Evolutionary conservation across 805 yeast genomes (phyloP), one percentile per base, ranked within the genome.

Genomic region (Candida coquimbonensis): DNA sequence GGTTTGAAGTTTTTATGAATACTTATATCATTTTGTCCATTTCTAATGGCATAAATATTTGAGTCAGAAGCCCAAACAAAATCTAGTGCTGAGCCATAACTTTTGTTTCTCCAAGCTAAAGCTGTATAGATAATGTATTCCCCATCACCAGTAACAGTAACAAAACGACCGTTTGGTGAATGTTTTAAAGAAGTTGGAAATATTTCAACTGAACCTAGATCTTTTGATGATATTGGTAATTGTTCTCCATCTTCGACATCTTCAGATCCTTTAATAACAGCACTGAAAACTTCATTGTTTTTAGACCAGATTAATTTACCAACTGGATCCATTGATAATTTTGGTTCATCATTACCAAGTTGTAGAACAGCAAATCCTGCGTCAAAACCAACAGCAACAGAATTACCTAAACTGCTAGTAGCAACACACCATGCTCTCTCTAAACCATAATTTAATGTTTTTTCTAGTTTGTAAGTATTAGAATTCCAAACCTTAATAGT

Each of bases 361-460:
- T 89, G 85, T 50, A 91, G 67, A 32, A 89, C 85, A n/a, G 88
- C 83, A 54, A 83, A 82, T 29, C 99, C 99, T 16, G 90, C 86
- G 65, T 93, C 99, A 57, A 87, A 90, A 55, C 99, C 99, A 49
- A 90, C 78, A 13, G 96, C 93, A 51, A 91, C 74, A 49, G 87
- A 71, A 62, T 87, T 88, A 41, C 87, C 78, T 37, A 74, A 68
- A 53, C 81, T 81, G 57, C 81, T 81, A 39, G 85, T 70, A 34
- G 90, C 78, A 44, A 86, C 80, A 74, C 98, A 90, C 99, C 99
- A 93, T 43, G 93, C 93, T 60, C 99, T 82, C 67, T 93, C 98
- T 64, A 91, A 76, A 42, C 96, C 88, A 62, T 87, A 82, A 67
- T 88, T 90, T 50, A 91, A 71, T 8, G 96, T 81, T 68, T 89